These are phyloP conservation scores for Cucurbita pepo DNA, from an alignment of 306 rosid species.

Conservation along the genomic window DNA sequence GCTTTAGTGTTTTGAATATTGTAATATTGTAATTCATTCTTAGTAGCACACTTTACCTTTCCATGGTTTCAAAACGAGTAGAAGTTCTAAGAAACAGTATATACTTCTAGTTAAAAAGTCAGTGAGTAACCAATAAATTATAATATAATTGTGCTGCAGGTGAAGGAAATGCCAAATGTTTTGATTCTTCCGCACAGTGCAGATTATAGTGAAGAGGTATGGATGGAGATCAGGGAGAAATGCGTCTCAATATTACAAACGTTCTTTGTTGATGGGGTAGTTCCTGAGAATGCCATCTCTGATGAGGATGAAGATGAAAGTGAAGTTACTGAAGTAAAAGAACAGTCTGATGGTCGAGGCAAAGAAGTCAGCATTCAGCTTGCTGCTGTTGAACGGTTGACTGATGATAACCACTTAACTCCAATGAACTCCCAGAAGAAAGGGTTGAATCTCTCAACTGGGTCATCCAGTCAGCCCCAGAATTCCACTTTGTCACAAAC, in stretches of 20 bases:
- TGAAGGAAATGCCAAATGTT: constrained; percentile 98
- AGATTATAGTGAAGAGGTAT: constrained; percentile 96
- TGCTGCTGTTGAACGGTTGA: constrained; percentile 38
- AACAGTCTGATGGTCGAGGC: constrained; percentile 43
- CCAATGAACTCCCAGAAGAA: constrained; percentile 58
- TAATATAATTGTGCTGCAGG: constrained; percentile 31
- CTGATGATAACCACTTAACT: constrained; percentile 31
- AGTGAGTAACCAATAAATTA: neutral
- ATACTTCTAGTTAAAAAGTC: neutral
- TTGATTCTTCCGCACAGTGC: constrained; percentile 98
- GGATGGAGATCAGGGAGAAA: constrained; percentile 99
- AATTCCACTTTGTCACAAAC: constrained; percentile 57
- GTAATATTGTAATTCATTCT: neutral
- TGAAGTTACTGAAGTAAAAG: constrained; percentile 49
- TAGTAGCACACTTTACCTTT: neutral
- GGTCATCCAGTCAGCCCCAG: constrained; percentile 46
- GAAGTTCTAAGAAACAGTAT: neutral
- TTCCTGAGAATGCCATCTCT: constrained; percentile 63
- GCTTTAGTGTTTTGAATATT: neutral
- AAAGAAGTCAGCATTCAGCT: constrained; percentile 39
- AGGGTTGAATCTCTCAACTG: constrained; percentile 33
- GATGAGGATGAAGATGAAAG: constrained; percentile 61
- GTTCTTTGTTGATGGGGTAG: constrained; percentile 65
- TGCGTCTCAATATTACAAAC: constrained; percentile 70
- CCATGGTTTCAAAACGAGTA: neutral